phyloP scores from a whole-genome alignment of 2,329 filamentous ascomycete genomes.

The Aspergillus aculeatinus region DNA sequence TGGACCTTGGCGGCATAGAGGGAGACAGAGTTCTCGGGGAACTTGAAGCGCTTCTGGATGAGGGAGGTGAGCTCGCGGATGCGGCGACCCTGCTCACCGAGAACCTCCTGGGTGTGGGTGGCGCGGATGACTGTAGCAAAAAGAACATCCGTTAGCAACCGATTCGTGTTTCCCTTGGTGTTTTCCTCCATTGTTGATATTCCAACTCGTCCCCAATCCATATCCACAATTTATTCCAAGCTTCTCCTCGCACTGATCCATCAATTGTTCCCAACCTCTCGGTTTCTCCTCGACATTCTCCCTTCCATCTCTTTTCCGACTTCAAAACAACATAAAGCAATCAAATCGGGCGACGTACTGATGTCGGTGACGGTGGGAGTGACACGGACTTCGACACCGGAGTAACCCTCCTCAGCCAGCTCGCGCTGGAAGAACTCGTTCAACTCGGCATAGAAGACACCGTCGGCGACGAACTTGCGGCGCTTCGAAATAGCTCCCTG shows the following conservation, averaged over 20 bases:
- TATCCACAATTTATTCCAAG: not conserved
- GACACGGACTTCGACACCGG: slow-evolving; percentile 98
- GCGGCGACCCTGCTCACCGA: slow-evolving; percentile 99
- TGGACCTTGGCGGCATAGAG: slow-evolving; percentile 99
- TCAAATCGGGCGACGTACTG: slow-evolving; percentile 54
- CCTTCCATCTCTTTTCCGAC: not conserved
- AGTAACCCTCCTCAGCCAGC: slow-evolving; percentile 99
- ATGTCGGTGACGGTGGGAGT: slow-evolving; percentile 99
- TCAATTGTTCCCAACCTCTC: slow-evolving; percentile 11
- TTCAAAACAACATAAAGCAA: slow-evolving; percentile 15
- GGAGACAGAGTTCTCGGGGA: slow-evolving; percentile 99
- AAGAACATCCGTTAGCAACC: slow-evolving; percentile 35
- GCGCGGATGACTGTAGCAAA: slow-evolving; percentile 77
- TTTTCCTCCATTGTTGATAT: not conserved
- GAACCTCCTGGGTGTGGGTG: slow-evolving; percentile 99
- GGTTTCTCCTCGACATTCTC: slow-evolving; percentile 13
- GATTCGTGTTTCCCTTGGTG: slow-evolving; percentile 6
- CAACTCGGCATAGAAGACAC: slow-evolving; percentile 99
- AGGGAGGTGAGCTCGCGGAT: slow-evolving; percentile 99
- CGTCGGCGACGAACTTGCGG: slow-evolving; percentile 84
- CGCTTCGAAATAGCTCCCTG: slow-evolving; percentile 55
- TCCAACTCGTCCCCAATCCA: not conserved
- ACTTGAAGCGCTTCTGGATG: slow-evolving; percentile 99
- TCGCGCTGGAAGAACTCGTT: slow-evolving; percentile 99
- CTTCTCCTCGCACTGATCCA: not conserved